Evolutionary conservation across 2,329 filamentous ascomycete species (phyloP).

Genomic region (Didymella lethalis): DNA sequence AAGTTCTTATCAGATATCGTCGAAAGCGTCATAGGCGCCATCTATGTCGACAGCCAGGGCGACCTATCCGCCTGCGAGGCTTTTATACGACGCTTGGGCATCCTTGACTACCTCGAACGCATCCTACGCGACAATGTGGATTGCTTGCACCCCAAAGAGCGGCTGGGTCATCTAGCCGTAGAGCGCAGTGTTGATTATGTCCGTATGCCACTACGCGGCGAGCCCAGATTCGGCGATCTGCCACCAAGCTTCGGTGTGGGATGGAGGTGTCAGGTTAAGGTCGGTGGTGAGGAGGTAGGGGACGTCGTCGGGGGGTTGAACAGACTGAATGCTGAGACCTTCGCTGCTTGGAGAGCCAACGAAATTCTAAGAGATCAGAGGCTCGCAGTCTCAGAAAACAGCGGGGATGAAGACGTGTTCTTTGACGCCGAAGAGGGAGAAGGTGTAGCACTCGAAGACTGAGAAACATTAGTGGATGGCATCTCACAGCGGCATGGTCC

Average conservation of each 20-base stretch:
- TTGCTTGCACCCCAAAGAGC: conserved; percentile 74
- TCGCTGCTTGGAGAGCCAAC: conserved; percentile 48
- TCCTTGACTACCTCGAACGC: conserved; percentile 69
- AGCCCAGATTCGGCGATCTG: background rate
- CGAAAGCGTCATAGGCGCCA: conserved; percentile 79
- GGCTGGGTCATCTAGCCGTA: conserved; percentile 67
- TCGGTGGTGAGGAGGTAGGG: conserved; percentile 47
- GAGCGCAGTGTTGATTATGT: conserved; percentile 64
- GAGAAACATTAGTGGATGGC: background rate
- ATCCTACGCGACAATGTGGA: conserved; percentile 59
- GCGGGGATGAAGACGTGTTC: conserved; percentile 22
- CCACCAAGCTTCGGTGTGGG: conserved; percentile 13
- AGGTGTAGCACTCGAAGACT: conserved; percentile 1
- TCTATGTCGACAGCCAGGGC: conserved; percentile 75
- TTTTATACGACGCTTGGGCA: conserved; percentile 70
- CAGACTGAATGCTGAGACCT: conserved; percentile 50
- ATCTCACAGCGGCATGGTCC: background rate
- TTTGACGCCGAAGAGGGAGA: conserved; percentile 9
- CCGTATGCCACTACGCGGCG: conserved; percentile 19
- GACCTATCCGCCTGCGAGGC: conserved; percentile 58
- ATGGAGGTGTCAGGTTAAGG: conserved; percentile 46
- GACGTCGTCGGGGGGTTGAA: conserved; percentile 44
- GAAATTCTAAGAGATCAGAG: conserved; percentile 30
- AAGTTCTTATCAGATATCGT: conserved; percentile 62
- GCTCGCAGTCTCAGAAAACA: conserved; percentile 8